Evolutionary conservation across 1,284 basidiomycete genomes (phyloP), one percentile per base, ranked within the genome.

Genomic region (Neolentinus lepideus): DNA sequence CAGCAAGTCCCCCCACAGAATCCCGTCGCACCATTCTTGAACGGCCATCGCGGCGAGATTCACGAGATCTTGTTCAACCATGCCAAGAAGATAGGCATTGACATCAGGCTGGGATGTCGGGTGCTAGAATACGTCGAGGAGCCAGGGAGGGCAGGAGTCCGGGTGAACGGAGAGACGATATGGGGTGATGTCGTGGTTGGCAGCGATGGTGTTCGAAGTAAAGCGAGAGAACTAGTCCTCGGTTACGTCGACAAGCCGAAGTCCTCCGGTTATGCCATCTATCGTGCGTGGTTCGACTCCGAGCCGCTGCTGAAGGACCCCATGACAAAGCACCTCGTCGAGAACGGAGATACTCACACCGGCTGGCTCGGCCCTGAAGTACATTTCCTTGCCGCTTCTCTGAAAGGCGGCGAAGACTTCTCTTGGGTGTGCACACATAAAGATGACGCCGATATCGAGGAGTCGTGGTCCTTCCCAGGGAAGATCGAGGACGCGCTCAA

Each of bases 361-460:
- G 47, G 47, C 24, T 50, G 47, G 47, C 27, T 33, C 55, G 52
- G 52, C 24, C 38, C 50, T 52, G 59, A 60, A n/a, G 53, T 62
- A 2, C 59, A 61, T 35, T 60, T 63, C 57, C 55, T 63, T 21
- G 53, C 58, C 25, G 57, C 57, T 45, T 60, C 60, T 35, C 56
- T 57, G 12, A 56, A 57, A 38, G 51, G 54, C 25, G 61, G 61
- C 8, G 56, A 60, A 33, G 58, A 64, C 22, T 56, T 62, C 51
- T 59, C 59, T 38, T 64, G 61, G 61, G 52, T 64, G 1, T 29
- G 61, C 19, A 64, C 62, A 1, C 62, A 62, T 27, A 61, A 59
- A 53, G 57, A 61, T 25, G 56, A 56, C 35, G 50, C 61, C 14
- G 65, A 62, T 51, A 60, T 64, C 45, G 58, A 58, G 36, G 62